phyloP scores from a whole-genome alignment of 2,329 filamentous ascomycete genomes.

The Penicillium hesseltinei region DNA sequence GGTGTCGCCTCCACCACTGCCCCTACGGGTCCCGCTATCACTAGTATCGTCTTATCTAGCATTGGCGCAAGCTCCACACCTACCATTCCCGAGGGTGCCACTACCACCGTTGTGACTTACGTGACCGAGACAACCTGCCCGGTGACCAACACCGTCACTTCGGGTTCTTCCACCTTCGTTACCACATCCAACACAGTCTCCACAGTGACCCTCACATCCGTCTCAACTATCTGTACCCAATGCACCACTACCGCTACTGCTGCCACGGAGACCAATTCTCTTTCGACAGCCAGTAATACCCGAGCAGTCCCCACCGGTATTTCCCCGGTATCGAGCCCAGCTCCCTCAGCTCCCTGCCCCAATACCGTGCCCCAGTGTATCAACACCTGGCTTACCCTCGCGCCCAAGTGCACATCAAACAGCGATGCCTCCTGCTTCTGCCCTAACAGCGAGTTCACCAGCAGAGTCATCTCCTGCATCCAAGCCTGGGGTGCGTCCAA shows the following conservation, averaged over 20 bases:
- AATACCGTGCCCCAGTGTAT: constrained; percentile 79
- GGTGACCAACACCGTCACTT: constrained; percentile 17
- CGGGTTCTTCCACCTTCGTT: constrained; percentile 15
- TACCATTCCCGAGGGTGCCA: constrained; percentile 11
- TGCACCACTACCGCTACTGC: constrained; percentile 13
- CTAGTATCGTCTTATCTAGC: neutral
- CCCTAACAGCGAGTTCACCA: constrained; percentile 71
- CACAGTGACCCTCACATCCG: constrained; percentile 22
- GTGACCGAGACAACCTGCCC: constrained; percentile 18
- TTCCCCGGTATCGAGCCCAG: constrained; percentile 28
- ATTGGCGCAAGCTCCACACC: constrained; percentile 14
- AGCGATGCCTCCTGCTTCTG: constrained; percentile 84
- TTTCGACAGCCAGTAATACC: constrained; percentile 6
- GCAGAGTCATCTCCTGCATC: constrained; percentile 78
- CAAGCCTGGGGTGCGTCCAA: constrained; percentile 69
- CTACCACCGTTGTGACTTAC: constrained; percentile 15
- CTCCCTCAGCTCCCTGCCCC: constrained; percentile 52
- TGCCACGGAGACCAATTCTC: constrained; percentile 16
- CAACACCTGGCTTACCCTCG: constrained; percentile 78
- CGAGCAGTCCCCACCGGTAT: neutral
- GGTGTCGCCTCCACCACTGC: constrained; percentile 24
- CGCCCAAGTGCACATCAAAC: constrained; percentile 76
- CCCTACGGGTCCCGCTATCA: constrained; percentile 31
- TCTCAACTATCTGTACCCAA: constrained; percentile 24
- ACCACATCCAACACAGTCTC: constrained; percentile 17